phyloP scores from a whole-genome alignment of 2,329 filamentous ascomycete genomes.

The Sphaerulina populicola region DNA sequence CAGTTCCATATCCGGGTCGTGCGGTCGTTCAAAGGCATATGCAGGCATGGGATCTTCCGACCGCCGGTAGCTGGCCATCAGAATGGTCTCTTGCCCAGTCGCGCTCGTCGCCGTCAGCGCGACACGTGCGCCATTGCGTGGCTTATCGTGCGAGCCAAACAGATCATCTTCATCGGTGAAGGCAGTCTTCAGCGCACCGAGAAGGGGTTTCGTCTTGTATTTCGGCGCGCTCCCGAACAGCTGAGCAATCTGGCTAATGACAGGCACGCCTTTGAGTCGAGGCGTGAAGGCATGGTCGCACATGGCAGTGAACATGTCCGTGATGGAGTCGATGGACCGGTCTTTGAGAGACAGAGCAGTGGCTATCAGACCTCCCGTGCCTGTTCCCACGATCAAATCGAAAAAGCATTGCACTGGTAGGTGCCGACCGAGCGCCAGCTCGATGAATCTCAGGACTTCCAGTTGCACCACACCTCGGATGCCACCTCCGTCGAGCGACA shows the following conservation, averaged over 20 bases:
- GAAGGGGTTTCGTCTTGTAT: conserved; percentile 32
- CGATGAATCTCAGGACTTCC: conserved; percentile 37
- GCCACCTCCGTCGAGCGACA: conserved; percentile 36
- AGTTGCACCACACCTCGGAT: conserved; percentile 42
- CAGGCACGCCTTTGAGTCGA: conserved; percentile 32
- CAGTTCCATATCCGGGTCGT: conserved; percentile 35
- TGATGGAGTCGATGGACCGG: conserved; percentile 36
- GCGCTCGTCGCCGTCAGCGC: conserved; percentile 39
- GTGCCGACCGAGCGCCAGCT: conserved; percentile 34
- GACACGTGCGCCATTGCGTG: conserved; percentile 32
- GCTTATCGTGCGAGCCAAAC: conserved; percentile 22
- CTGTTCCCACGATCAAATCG: conserved; percentile 44
- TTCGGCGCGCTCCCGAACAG: conserved; percentile 25
- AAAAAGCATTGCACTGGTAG: conserved; percentile 42
- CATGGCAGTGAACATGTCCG: conserved; percentile 34
- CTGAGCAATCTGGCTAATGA: conserved; percentile 29
- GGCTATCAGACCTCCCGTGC: conserved; percentile 41
- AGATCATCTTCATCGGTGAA: conserved; percentile 33
- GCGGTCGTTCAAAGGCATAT: conserved; percentile 38
- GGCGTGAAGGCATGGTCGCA: conserved; percentile 39
- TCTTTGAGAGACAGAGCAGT: conserved; percentile 36
- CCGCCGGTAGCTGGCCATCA: conserved; percentile 43
- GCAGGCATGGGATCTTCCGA: conserved; percentile 23
- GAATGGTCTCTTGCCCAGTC: conserved; percentile 35
- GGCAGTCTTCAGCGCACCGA: conserved; percentile 34